Base-by-base conservation (phyloP, 176 grass and related monocot genomes). In the Oropetium thomaeum region DNA sequence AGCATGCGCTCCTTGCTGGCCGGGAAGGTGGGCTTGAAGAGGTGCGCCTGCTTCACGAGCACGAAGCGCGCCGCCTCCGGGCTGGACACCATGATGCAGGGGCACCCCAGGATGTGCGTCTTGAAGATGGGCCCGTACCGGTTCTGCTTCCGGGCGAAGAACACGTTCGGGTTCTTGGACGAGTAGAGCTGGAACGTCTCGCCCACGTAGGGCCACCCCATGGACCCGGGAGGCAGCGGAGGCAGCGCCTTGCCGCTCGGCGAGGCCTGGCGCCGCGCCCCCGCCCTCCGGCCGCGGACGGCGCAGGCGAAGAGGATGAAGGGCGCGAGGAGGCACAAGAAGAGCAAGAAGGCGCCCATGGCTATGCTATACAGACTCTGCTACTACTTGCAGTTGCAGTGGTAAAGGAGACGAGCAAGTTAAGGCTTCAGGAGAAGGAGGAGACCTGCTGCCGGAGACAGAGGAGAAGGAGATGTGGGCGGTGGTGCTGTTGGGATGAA, bases 1-100 rank as follows among this genome's bases (percentile, higher is more conserved):
- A 99, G 58, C 92, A 99, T 99, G 59, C 96, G 87, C 89, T 99
- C 96, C 85, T 99, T 99, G 89, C 96, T 99, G 5, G 85, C 96
- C 23, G 96, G 96, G 85, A 90, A 99, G 17, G 92, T 96, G 33
- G 96, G 96, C 74, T 96, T 99, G 89, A 99, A 99, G 34, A 95
- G 96, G 77, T 96, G 96, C 27, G 96, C 92, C 83, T 81, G 89
- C 8, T 87, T 99, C 14, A 96, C 92, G 8, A 99, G 89, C 75
- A 99, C 96, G 69, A 99, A 99, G 54, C 82, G 77, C 54, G 96
- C 96, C 34, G 96, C 96, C 84, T 99, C 96, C 5, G 96, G 92
- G 79, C 92, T 96, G 22, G 96, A 96, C 84, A 99, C 87, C 96
- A 99, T 99, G 17, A 99, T 85, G 65, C 96, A 99, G 54, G 92